Evolutionary conservation across 805 yeast species (phyloP).

Genomic region (Priceomyces haplophilus): DNA sequence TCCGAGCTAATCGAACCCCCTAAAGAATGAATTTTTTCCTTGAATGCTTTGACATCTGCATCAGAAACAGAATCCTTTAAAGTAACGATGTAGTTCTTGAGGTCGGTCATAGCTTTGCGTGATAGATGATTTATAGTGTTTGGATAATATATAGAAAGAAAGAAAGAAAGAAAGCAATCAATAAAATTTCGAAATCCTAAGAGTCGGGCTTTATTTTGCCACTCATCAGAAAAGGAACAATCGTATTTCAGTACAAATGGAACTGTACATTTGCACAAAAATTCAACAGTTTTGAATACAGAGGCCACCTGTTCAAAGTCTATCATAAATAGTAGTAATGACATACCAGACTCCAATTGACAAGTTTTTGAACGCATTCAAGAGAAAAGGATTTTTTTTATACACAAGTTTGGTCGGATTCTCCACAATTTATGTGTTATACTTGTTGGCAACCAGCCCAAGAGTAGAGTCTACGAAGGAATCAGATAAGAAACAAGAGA

Average conservation of each 20-base stretch:
- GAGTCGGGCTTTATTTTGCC: background rate
- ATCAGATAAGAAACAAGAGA: constrained; percentile 2
- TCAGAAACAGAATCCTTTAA: constrained; percentile 45
- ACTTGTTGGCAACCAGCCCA: constrained; percentile 17
- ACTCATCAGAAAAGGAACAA: background rate
- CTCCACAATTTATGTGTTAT: constrained; percentile 27
- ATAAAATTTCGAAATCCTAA: background rate
- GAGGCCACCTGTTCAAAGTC: background rate
- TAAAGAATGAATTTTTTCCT: constrained; percentile 44
- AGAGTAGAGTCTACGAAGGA: constrained; percentile 4
- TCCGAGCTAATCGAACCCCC: constrained; percentile 66
- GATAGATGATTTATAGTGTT: background rate
- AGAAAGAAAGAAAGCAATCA: background rate
- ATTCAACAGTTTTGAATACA: background rate
- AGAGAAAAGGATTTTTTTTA: constrained; percentile 34
- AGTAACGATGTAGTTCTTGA: constrained; percentile 41
- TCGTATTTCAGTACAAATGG: background rate
- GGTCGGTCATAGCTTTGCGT: constrained; percentile 21
- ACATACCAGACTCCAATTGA: constrained; percentile 27
- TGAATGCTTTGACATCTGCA: constrained; percentile 40
- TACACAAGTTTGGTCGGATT: constrained; percentile 30
- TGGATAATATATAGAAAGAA: background rate
- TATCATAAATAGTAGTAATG: background rate
- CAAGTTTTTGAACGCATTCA: constrained; percentile 25
- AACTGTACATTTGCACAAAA: background rate